Base-by-base conservation (phyloP, 2,329 filamentous ascomycete genomes). In the Ceratocystis cubensis region DNA sequence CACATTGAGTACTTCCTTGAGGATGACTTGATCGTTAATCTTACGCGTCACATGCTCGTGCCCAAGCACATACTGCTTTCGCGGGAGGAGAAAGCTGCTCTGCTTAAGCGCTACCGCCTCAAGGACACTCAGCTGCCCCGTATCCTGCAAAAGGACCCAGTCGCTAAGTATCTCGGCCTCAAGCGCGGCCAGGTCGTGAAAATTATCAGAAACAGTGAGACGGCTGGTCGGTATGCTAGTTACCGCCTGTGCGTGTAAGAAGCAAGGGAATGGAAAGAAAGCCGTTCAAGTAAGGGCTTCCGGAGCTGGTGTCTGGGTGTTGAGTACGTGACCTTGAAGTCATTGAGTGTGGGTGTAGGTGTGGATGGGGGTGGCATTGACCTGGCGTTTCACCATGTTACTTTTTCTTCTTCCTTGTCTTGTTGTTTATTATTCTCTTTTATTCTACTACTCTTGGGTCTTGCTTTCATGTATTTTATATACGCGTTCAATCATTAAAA, bases 51-150 rank as follows among this genome's bases (percentile, higher is more conserved):
- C 79, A 93, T 97, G 78, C 83, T 99, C 66, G 94, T 99, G 37
- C 94, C 94, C 57, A 91, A 89, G 75, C 94, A 99, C 75, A 87
- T 97, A 46, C 78, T 97, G 69, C 84, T 99, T 66, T 96, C 90
- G 72, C 83, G 86, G 59, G 91, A 95, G 72, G 94, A 99, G 81
- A 96, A 96, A 83, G 78, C 79, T 61, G 88, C 88, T 46, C 79
- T 99, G 73, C 81, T 99, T 69, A 86, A 91, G 78, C 82, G 94
- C 69, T 99, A 99, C 78, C 85, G 94, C 62, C 78, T 99, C 76
- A 97, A 96, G 84, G 94, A 99, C 82, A 96, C 91, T 8, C 94
- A 99, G 79, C 80, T 99, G 73, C 94, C 94, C 3, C 84, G 94
- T 66, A 96, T 99, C 72, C 84, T 96, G 76, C 84, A 89, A 71